A percentile compares a stretch with the other conserved stretches of the same genome.
Evolutionary conservation across 345 rosid genomes (phyloP).

Genomic region (Boechera retrofracta): DNA sequence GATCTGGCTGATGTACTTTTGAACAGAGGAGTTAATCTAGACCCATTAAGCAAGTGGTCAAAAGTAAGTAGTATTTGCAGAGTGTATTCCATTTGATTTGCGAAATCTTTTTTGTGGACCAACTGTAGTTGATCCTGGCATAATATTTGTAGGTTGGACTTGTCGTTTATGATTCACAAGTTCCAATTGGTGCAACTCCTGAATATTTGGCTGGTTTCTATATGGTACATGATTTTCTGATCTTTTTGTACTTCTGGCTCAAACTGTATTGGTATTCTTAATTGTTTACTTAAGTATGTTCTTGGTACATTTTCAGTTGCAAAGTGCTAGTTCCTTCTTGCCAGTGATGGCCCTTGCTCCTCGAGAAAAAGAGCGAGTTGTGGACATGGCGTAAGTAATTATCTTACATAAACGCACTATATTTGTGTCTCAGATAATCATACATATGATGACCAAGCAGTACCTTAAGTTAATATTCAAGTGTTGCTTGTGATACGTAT

Average conservation of each 20-base stretch:
- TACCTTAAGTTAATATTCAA: not conserved
- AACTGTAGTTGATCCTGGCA: not conserved
- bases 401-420: not conserved
- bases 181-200: slow-evolving; percentile 96
- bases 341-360: slow-evolving; percentile 99
- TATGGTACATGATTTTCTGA: slow-evolving; percentile 57
- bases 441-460: slow-evolving; percentile 9
- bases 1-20: slow-evolving; percentile 94
- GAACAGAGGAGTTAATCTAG: slow-evolving; percentile 92
- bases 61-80: slow-evolving; percentile 59
- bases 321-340: slow-evolving; percentile 96
- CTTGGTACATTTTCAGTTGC: slow-evolving; percentile 57
- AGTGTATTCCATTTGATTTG: slow-evolving; percentile 4
- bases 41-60: slow-evolving; percentile 97
- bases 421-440: slow-evolving; percentile 5
- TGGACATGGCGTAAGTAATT: slow-evolving; percentile 94
- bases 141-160: slow-evolving; percentile 73
- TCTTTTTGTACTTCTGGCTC: slow-evolving; percentile 15
- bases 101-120: not conserved
- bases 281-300: slow-evolving; percentile 21
- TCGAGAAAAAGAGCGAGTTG: slow-evolving; percentile 81
- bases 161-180: slow-evolving; percentile 90
- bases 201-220: slow-evolving; percentile 97
- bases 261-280: slow-evolving; percentile 1
- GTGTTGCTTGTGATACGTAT: not conserved